Conservation (phyloP, 176 grass and related monocot genomes). For the Phyllostachys edulis region DNA sequence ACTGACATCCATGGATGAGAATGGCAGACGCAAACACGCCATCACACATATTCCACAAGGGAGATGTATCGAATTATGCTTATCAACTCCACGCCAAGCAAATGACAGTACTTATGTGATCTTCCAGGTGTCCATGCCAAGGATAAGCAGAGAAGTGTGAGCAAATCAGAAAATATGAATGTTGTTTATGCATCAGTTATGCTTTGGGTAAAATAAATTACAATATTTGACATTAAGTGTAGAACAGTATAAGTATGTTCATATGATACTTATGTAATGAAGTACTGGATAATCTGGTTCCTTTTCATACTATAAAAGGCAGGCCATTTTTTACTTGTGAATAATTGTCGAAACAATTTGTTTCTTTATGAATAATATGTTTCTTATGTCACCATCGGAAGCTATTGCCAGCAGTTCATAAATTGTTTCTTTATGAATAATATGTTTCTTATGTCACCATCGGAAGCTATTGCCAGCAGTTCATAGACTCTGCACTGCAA, state of each 20-base stretch:
- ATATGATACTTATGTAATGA: background rate
- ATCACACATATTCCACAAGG: slow-evolving; percentile 55
- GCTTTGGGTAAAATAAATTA: slow-evolving; percentile 30
- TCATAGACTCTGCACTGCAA: too few species aligned
- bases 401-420: too few species aligned
- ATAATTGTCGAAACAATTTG: background rate
- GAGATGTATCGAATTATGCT: slow-evolving; percentile 24
- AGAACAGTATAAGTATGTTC: background rate
- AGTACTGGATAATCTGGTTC: background rate
- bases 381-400: too few species aligned
- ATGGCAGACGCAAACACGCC: slow-evolving; percentile 14
- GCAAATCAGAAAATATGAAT: slow-evolving; percentile 15
- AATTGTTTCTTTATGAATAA: too few species aligned
- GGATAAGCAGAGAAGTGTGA: background rate
- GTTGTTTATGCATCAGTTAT: slow-evolving; percentile 17
- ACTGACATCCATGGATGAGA: slow-evolving; percentile 51
- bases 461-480: too few species aligned
- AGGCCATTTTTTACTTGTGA: background rate
- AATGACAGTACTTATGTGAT: slow-evolving; percentile 15
- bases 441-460: too few species aligned
- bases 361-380: background rate
- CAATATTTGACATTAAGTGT: slow-evolving; percentile 14
- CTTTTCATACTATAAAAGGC: background rate
- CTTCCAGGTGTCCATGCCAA: slow-evolving; percentile 24
- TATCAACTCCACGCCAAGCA: slow-evolving; percentile 7